Conservation (phyloP, 177 flowering plant genomes). For the Tripterygium wilfordii region DNA sequence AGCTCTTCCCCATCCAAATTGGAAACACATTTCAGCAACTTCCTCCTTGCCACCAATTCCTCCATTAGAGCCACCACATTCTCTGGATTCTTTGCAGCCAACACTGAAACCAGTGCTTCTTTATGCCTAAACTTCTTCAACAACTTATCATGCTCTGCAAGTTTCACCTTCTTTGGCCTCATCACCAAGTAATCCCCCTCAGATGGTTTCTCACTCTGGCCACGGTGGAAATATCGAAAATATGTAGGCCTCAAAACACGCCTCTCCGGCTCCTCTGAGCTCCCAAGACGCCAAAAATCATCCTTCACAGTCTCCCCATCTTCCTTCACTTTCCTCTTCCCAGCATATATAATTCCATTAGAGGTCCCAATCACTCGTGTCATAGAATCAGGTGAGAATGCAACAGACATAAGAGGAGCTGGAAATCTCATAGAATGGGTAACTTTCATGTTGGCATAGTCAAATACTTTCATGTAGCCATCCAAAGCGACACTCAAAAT, state of each 20-base stretch:
- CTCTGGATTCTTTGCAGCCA: constrained; percentile 47
- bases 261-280: constrained; percentile 29
- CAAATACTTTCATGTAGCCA: constrained; percentile 91
- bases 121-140: constrained; percentile 83
- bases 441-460: constrained; percentile 56
- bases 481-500: constrained; percentile 76
- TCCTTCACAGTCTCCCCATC: constrained; percentile 18
- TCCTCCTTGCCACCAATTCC: constrained; percentile 81
- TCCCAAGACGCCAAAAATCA: constrained; percentile 17
- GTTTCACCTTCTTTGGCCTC: constrained; percentile 56
- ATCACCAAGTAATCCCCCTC: constrained; percentile 55
- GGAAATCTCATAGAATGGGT: constrained; percentile 83
- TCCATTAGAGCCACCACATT: constrained; percentile 81
- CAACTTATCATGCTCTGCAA: constrained; percentile 72
- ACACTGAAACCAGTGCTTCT: constrained; percentile 70
- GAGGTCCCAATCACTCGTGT: constrained; percentile 69
- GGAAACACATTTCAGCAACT: constrained; percentile 58
- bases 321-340: constrained; percentile 57
- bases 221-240: constrained; percentile 63
- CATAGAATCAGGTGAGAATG: constrained; percentile 58
- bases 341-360: constrained; percentile 64
- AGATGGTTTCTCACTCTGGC: constrained; percentile 70
- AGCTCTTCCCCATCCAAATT: constrained; percentile 77
- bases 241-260: constrained; percentile 46
- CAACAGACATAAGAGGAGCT: constrained; percentile 67